phyloP scores from a whole-genome alignment of 345 rosid species.

The Limnanthes douglasii region DNA sequence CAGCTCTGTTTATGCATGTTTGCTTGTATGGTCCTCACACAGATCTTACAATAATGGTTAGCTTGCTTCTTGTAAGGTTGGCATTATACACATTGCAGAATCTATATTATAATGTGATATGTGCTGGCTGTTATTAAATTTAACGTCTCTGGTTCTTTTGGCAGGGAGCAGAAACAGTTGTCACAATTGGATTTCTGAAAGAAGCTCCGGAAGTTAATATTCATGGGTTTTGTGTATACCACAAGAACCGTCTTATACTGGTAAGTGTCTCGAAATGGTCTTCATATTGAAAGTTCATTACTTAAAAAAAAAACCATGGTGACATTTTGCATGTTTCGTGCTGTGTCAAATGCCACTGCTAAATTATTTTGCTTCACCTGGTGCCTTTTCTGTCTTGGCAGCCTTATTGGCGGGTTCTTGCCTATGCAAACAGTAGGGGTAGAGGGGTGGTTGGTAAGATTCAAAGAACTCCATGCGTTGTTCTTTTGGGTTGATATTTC shows the following conservation, averaged over 20 bases:
- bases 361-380: not conserved
- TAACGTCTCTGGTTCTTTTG: not conserved
- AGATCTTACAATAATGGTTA: not conserved
- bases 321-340: not conserved
- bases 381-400: slow-evolving; percentile 1
- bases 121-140: not conserved
- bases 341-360: not conserved
- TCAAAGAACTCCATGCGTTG: not conserved
- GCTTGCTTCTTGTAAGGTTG: slow-evolving; percentile 8
- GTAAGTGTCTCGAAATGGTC: not conserved
- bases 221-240: slow-evolving; percentile 18
- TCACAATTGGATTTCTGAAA: slow-evolving; percentile 18
- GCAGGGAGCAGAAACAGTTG: slow-evolving; percentile 9
- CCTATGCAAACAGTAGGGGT: not conserved
- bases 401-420: slow-evolving; percentile 13
- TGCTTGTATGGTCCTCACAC: too few relatives aligned
- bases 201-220: slow-evolving; percentile 12
- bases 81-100: too few relatives aligned
- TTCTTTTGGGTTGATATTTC: not conserved
- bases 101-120: not conserved
- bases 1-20: not conserved
- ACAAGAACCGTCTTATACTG: slow-evolving; percentile 14
- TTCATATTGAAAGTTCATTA: not conserved
- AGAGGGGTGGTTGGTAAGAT: slow-evolving; percentile 19
- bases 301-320: not conserved